Base-by-base conservation (phyloP, 768 basidiomycete genomes). In the Leccinum imitatum region DNA sequence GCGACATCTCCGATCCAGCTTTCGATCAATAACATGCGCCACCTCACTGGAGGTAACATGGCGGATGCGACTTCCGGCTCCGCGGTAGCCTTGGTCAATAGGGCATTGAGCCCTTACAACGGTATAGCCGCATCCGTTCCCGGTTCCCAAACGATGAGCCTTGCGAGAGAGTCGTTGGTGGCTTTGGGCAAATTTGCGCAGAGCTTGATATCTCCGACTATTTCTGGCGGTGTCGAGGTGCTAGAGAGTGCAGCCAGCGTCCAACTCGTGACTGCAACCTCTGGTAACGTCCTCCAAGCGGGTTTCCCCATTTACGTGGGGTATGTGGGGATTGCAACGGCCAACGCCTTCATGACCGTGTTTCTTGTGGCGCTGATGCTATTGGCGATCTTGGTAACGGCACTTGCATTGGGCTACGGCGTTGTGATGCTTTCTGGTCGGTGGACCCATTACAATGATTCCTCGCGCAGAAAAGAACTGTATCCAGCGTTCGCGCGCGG, bases 311-410 rank as follows among this genome's bases (percentile, higher is more conserved):
- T 91, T 33, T 95, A 87, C 66, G 86, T 85, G 62, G 93, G 89
- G 67, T 82, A 84, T 14, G 73, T 91, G 25, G 84, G 86, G 56
- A 89, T 98, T 59, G 86, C 90, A 10, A 89, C 87, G 0, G 89
- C 89, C 57, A 95, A 97, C 75, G 89, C 89, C 7, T 97, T 93
- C 76, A 90, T 91, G 83, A 95, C 93, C 5, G 76, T 87, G n/a
- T 95, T 97, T 73, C 76, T 95, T 48, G 78, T 83, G 51, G 78
- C 79, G 10, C 80, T 98, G 65, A 84, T 92, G 56, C 69, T 91
- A 37, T 73, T 87, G 59, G 87, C 84, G 15, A 82, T 92, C 62
- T 75, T 82, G 15, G 48, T 84, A 14, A 82, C 71, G 0, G 62
- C 83, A 5, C 78, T 91, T 56, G 78, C 71, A 5, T 50, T 90